These are phyloP conservation scores for Puccinia polysora DNA, from an alignment of 1,284 basidiomycete species.

Conservation along the genomic window DNA sequence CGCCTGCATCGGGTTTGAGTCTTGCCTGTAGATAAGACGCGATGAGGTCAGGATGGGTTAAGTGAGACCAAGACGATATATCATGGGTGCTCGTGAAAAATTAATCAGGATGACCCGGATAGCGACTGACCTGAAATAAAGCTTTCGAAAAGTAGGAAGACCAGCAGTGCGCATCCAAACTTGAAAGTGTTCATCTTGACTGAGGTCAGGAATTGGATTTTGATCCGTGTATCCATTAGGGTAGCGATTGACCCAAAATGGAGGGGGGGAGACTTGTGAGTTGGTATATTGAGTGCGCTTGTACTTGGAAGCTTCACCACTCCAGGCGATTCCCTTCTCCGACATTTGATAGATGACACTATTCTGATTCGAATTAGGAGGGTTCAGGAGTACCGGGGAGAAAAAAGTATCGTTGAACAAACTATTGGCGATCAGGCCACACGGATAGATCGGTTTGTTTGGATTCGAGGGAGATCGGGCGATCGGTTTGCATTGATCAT, in stretches of 20 bases:
- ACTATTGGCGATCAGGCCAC: constrained; percentile 97
- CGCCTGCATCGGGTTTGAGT: constrained; percentile 65
- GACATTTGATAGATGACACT: constrained; percentile 66
- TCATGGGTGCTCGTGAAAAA: neutral
- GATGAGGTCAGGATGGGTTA: neutral
- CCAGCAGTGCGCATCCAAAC: constrained; percentile 99
- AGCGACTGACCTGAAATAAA: constrained; percentile 62
- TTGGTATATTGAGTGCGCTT: constrained; percentile 49
- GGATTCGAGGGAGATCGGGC: constrained; percentile 56
- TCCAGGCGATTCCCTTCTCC: constrained; percentile 82
- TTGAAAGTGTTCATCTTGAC: constrained; percentile 85
- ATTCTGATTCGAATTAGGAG: constrained; percentile 54
- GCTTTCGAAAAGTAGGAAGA: constrained; percentile 89
- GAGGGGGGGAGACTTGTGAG: constrained; percentile 73
- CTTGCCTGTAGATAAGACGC: constrained; percentile 63
- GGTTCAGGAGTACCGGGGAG: constrained; percentile 62
- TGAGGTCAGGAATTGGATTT: constrained; percentile 70
- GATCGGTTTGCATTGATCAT: constrained; percentile 84
- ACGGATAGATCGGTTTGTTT: constrained; percentile 74
- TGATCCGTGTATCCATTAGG: constrained; percentile 68
- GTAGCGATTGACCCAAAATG: constrained; percentile 75
- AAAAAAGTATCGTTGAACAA: constrained; percentile 91
- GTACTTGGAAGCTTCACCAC: constrained; percentile 88
- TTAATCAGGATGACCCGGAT: neutral
- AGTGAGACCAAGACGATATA: too few species aligned